phyloP scores from a whole-genome alignment of 73 alveolate genomes.

The Blepharisma stoltei region DNA sequence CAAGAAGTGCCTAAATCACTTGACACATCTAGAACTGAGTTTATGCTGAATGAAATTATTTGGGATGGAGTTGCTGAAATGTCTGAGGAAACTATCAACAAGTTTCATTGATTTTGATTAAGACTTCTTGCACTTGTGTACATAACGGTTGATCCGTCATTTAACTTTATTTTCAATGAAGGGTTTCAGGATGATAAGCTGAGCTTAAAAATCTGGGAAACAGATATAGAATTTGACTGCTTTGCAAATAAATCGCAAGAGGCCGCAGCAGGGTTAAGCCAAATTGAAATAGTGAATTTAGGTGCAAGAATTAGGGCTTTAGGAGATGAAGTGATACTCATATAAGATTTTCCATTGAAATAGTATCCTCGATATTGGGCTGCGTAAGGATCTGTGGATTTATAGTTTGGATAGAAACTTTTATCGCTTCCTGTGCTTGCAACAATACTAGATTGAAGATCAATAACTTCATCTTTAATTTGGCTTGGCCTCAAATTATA shows the following conservation, averaged over 20 bases:
- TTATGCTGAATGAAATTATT: no score
- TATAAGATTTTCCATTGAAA: constrained; percentile 17
- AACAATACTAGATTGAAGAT: neutral
- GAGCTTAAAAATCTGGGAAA: no score
- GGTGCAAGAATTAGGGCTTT: neutral
- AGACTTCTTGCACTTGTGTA: no score
- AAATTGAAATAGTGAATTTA: neutral
- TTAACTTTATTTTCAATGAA: no score
- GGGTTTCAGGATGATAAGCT: no score
- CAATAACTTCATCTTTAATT: neutral
- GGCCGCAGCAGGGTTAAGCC: neutral
- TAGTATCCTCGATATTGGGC: neutral
- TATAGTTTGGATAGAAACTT: neutral
- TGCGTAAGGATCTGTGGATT: neutral
- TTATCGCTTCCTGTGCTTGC: neutral
- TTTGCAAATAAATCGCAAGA: no score
- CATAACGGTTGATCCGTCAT: no score
- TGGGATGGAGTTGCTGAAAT: no score
- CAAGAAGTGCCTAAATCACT: neutral
- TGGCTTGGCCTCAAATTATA: neutral
- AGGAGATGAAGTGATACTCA: neutral
- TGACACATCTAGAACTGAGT: no score
- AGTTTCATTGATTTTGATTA: no score
- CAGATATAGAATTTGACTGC: no score
- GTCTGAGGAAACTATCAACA: no score